These are phyloP conservation scores for Phytophthora citricola DNA, from an alignment of 352 stramenopile species.

Conservation along the genomic window DNA sequence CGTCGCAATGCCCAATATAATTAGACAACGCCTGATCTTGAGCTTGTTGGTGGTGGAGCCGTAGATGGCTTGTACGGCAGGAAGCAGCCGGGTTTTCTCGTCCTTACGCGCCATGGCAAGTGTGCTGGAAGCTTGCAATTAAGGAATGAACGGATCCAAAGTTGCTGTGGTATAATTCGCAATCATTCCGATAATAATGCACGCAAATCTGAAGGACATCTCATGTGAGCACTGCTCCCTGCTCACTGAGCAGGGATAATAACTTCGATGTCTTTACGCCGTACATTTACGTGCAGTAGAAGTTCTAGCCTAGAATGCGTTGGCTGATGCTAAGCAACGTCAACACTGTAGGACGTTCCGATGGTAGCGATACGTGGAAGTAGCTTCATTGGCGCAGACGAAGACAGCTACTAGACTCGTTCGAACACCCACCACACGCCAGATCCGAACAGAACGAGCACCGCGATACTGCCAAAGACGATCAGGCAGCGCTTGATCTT, in stretches of 20 bases:
- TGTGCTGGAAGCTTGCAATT: not conserved
- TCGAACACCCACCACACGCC: conserved; percentile 18
- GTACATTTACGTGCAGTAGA: too few species aligned
- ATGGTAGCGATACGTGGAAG: too few species aligned
- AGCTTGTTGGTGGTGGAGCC: conserved; percentile 25
- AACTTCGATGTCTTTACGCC: too few species aligned
- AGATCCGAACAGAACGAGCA: conserved; percentile 10
- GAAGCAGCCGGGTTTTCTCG: conserved; percentile 9
- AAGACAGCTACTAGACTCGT: too few species aligned
- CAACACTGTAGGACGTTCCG: too few species aligned
- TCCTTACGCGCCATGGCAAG: not conserved
- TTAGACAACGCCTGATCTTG: conserved; percentile 25
- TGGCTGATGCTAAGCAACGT: too few species aligned
- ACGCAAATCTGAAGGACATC: too few species aligned
- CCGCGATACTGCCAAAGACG: conserved; percentile 13
- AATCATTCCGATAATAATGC: conserved; percentile 1
- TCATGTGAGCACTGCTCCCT: too few species aligned
- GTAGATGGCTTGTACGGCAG: conserved; percentile 20
- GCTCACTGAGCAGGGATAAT: too few species aligned
- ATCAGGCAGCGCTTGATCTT: conserved; percentile 27
- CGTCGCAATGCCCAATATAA: conserved; percentile 17
- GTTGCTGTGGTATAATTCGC: not conserved
- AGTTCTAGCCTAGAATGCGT: too few species aligned
- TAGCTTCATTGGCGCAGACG: too few species aligned
- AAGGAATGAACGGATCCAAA: conserved; percentile 11